A percentile compares a stretch with the other conserved stretches of the same genome.
phyloP scores from a whole-genome alignment of 1,139 yeast genomes.

The Suhomyces bokatorum region DNA sequence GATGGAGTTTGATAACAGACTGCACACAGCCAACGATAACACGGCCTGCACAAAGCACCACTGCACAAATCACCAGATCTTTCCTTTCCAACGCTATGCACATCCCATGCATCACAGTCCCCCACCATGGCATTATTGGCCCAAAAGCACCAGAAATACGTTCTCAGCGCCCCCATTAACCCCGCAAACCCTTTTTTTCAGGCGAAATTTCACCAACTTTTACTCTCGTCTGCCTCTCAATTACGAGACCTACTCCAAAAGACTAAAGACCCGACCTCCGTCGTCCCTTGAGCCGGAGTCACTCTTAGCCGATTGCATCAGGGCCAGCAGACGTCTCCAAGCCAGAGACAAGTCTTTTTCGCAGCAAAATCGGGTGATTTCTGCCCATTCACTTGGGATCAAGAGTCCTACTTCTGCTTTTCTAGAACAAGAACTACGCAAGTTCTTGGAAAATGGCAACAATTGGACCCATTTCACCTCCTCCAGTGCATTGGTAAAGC shows the following conservation, averaged over 20 bases:
- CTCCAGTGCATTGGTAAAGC: slow-evolving; percentile 5
- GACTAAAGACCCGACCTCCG: slow-evolving; percentile 18
- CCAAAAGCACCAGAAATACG: background rate
- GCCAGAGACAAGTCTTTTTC: background rate
- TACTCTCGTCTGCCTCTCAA: slow-evolving; percentile 26
- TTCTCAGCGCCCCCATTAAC: background rate
- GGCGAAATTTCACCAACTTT: slow-evolving; percentile 1
- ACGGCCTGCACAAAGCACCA: background rate
- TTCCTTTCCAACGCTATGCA: background rate
- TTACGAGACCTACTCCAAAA: slow-evolving; percentile 26
- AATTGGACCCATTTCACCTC: background rate
- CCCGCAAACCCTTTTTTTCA: background rate
- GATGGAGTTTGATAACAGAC: background rate
- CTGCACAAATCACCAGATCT: background rate
- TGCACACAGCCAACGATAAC: background rate
- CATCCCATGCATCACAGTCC: background rate
- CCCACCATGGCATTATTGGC: background rate
- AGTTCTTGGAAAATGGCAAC: background rate
- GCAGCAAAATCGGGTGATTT: background rate
- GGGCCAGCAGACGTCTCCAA: slow-evolving; percentile 26
- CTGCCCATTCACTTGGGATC: slow-evolving; percentile 4
- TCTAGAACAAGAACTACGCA: slow-evolving; percentile 11
- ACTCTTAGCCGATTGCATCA: slow-evolving; percentile 25
- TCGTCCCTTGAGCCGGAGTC: slow-evolving; percentile 1
- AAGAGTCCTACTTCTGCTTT: slow-evolving; percentile 6